Evolutionary conservation across 768 basidiomycete species (phyloP), one percentile per base, ranked within the genome.

Genomic region (Tulasnella sp.): DNA sequence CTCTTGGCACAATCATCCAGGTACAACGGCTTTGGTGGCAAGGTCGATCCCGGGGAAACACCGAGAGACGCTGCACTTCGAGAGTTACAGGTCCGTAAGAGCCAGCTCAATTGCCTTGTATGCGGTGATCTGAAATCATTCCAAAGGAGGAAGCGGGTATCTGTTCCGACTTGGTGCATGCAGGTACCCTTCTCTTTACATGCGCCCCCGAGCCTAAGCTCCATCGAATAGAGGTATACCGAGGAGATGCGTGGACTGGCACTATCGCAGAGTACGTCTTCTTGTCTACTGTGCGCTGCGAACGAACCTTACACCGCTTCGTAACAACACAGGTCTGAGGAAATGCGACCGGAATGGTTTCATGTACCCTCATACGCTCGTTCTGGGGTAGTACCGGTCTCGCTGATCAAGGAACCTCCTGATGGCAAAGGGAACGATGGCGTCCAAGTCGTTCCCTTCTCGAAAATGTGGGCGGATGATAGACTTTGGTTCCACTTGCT

Each of bases 1-100:
- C n/a, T 22, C 22, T 29, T n/a, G 5, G 14, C 17, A n/a, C n/a
- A n/a, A n/a, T n/a, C n/a, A n/a, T 52, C 29, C 76, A 94, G 93
- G 76, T 94, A 86, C 77, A 95, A 95, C 74, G 94, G 94, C 3
- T 95, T 94, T 75, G 92, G 92, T 19, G 94, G 94, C 11, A 96
- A 96, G 79, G 87, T 92, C 9, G 92, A 95, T 72, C 79, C 83
- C 2, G 86, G 85, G 4, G 94, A 96, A 79, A 87, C 88, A 0
- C 80, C 87, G 19, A 75, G 81, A 0, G 80, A 90, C 77, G 93
- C 92, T 11, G 94, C 94, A 3, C 76, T 79, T n/a, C 87, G 94
- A n/a, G 94, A 82, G 74, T 75, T 82, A 17, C 36, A 77, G 52
- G 81, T 81, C 29, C 74, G n/a, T 34, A 34, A 14, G 90, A 36